These are phyloP conservation scores for Corchorus olitorius DNA, from an alignment of 345 rosid species.

Conservation along the genomic window DNA sequence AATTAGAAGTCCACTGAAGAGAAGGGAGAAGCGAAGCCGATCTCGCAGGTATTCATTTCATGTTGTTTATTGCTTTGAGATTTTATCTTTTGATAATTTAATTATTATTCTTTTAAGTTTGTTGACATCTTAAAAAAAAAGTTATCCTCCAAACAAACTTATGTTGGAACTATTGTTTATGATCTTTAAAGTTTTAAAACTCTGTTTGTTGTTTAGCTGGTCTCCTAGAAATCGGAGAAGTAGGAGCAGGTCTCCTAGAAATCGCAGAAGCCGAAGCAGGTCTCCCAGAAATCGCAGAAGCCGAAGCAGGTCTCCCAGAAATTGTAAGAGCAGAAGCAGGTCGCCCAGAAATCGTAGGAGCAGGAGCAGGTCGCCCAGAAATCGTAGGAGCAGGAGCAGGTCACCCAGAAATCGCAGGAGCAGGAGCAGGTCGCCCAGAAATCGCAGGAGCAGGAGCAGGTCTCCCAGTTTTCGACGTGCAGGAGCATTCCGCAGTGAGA, in stretches of 20 bases:
- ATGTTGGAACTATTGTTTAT: constrained; percentile 5
- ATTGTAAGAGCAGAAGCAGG: no score
- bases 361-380: constrained; percentile 38
- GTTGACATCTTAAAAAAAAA: neutral
- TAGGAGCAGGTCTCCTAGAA: constrained; percentile 50
- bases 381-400: constrained; percentile 43
- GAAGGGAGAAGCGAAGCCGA: constrained; percentile 50
- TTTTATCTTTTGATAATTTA: neutral
- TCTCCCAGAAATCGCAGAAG: neutral
- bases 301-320: constrained; percentile 49
- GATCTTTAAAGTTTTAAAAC: constrained; percentile 11
- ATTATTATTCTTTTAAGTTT: neutral
- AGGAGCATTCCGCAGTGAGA: constrained; percentile 26
- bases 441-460: constrained; percentile 43
- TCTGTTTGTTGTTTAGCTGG: constrained; percentile 42
- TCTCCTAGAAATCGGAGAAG: constrained; percentile 42
- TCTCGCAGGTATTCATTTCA: constrained; percentile 50
- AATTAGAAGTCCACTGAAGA: constrained; percentile 42
- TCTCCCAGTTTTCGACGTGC: constrained; percentile 43
- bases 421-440: constrained; percentile 38
- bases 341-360: neutral
- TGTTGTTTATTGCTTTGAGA: neutral
- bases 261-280: no score
- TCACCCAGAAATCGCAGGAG: constrained; percentile 42
- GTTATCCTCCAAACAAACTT: neutral